Conservation (phyloP, 768 basidiomycete genomes). For the Mycena vulgaris region DNA sequence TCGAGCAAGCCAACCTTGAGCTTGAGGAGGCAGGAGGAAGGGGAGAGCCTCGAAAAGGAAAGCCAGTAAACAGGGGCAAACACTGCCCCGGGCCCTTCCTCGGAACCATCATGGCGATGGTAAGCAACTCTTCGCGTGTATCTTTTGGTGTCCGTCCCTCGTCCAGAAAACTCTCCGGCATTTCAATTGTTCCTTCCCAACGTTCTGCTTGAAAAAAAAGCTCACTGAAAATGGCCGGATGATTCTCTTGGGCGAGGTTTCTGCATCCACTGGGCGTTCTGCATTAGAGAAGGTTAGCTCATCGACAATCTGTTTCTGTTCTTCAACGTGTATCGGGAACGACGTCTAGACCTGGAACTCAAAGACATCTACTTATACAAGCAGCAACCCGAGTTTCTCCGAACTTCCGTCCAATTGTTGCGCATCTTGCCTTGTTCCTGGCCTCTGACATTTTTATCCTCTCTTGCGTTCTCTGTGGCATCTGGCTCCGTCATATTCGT, state of each 20-base stretch:
- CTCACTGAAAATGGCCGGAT: not conserved
- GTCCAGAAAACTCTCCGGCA: too few relatives aligned
- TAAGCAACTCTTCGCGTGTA: too few relatives aligned
- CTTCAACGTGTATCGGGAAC: too few relatives aligned
- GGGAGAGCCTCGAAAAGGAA: slow-evolving; percentile 14
- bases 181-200: too few relatives aligned
- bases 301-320: slow-evolving; percentile 3
- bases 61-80: not conserved
- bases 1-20: slow-evolving; percentile 11
- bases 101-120: too few relatives aligned
- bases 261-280: slow-evolving; percentile 7
- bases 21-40: slow-evolving; percentile 14
- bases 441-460: not conserved
- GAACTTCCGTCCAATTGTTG: not conserved
- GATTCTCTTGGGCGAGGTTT: not conserved
- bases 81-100: too few relatives aligned
- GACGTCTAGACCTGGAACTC: too few relatives aligned
- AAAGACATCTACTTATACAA: too few relatives aligned
- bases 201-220: not conserved
- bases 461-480: not conserved
- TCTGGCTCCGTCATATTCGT: too few relatives aligned
- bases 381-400: too few relatives aligned
- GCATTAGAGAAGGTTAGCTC: not conserved
- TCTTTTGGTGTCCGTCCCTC: too few relatives aligned
- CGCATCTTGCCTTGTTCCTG: not conserved